Conservation (phyloP, 306 rosid species). For the Dalbergia cultrata region DNA sequence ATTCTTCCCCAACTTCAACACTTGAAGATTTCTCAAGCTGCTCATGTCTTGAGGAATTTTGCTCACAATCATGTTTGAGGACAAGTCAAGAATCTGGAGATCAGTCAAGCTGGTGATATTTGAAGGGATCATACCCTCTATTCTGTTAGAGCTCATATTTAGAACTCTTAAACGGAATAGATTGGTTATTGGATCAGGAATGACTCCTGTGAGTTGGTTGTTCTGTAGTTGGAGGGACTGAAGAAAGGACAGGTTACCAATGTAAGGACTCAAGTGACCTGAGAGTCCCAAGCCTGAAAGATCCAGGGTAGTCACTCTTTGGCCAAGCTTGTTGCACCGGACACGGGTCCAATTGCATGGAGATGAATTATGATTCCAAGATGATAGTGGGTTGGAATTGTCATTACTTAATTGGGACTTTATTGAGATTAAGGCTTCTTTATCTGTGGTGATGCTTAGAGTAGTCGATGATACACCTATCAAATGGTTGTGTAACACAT, state of each 20-base stretch:
- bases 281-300: slow-evolving; percentile 62
- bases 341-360: slow-evolving; percentile 82
- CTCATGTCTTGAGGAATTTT: slow-evolving; percentile 55
- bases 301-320: slow-evolving; percentile 59
- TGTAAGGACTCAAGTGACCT: slow-evolving; percentile 60
- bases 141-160: slow-evolving; percentile 62
- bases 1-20: slow-evolving; percentile 62
- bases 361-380: slow-evolving; percentile 60
- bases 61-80: slow-evolving; percentile 56
- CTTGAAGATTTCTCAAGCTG: slow-evolving; percentile 58
- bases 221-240: slow-evolving; percentile 57
- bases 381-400: slow-evolving; percentile 42
- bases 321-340: slow-evolving; percentile 48
- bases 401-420: slow-evolving; percentile 55
- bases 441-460: slow-evolving; percentile 59
- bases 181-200: slow-evolving; percentile 63
- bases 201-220: slow-evolving; percentile 58
- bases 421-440: slow-evolving; percentile 66
- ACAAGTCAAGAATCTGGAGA: slow-evolving; percentile 63
- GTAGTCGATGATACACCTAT: slow-evolving; percentile 50
- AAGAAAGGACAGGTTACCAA: slow-evolving; percentile 71
- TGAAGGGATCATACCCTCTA: slow-evolving; percentile 58
- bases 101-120: slow-evolving; percentile 54
- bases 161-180: slow-evolving; percentile 57
- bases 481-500: slow-evolving; percentile 11